phyloP scores from a whole-genome alignment of 73 alveolate species.

The Symbiodinium pilosum region DNA sequence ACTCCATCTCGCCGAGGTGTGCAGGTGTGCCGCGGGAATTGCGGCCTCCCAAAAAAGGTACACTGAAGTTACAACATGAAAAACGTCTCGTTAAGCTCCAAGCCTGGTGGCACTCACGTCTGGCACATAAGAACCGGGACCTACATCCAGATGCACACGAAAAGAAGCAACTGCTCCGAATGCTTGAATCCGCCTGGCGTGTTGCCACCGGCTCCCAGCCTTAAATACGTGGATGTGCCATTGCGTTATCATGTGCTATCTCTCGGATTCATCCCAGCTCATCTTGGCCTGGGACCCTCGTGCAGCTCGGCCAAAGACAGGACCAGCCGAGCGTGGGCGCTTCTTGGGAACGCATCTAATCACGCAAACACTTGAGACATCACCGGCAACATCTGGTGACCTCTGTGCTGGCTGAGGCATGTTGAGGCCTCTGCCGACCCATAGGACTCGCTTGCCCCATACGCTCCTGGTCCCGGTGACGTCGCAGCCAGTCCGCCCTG shows the following conservation, averaged over 20 bases:
- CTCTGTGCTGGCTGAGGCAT: no score
- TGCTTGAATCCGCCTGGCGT: not conserved
- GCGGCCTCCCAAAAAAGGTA: not conserved
- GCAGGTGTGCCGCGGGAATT: conserved; percentile 12
- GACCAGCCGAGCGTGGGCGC: not conserved
- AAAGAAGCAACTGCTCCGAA: not conserved
- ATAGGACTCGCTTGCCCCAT: conserved; percentile 12
- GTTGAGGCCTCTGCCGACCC: not conserved
- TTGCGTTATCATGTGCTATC: no score
- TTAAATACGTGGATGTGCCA: not conserved
- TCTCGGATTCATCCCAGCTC: no score
- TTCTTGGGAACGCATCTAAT: no score
- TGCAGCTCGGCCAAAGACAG: not conserved
- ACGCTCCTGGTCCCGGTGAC: not conserved
- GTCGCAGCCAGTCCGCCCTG: not conserved
- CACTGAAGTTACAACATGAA: not conserved
- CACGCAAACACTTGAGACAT: no score
- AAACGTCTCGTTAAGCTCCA: not conserved
- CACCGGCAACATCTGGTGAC: no score
- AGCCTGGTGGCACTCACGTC: not conserved
- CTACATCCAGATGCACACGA: not conserved
- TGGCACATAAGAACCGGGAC: not conserved
- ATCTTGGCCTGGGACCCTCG: not conserved
- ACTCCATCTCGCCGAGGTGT: not conserved
- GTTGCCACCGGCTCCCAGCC: not conserved